A percentile compares a stretch with the other conserved stretches of the same genome.
phyloP scores from a whole-genome alignment of 805 yeast species.

The Kazachstania bromeliacearum region DNA sequence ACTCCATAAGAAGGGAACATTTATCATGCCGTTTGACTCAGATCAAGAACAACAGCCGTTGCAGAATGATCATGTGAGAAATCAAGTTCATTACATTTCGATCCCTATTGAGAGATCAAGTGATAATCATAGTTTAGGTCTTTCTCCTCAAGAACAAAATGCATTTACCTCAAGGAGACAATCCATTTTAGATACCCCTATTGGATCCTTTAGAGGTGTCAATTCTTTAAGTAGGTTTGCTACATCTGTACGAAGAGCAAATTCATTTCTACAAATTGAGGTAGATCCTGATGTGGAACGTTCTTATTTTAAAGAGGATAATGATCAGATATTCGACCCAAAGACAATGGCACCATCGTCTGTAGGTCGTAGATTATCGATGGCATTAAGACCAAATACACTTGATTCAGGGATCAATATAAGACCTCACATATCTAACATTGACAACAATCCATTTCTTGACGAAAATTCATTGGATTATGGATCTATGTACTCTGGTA shows the following conservation, averaged over 20 bases:
- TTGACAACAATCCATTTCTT: constrained; percentile 3
- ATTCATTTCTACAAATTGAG: constrained; percentile 53
- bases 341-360: constrained; percentile 56
- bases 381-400: constrained; percentile 11
- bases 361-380: constrained; percentile 54
- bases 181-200: constrained; percentile 36
- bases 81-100: constrained; percentile 25
- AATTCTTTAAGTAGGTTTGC: constrained; percentile 74
- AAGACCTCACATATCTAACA: constrained; percentile 7
- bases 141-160: no score
- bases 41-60: no score
- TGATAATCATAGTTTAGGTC: no score
- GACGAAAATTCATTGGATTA: constrained; percentile 31
- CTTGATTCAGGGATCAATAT: constrained; percentile 4
- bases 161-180: constrained; percentile 23
- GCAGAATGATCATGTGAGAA: no score
- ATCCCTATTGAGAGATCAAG: constrained; percentile 22
- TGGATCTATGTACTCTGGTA: constrained; percentile 26
- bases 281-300: constrained; percentile 35
- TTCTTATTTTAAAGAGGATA: constrained; percentile 51
- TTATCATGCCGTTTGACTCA: no score
- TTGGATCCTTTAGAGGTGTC: constrained; percentile 53
- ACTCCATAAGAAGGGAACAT: no score
- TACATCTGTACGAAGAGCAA: constrained; percentile 70
- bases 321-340: constrained; percentile 61